Percentiles rank a stretch among this genome's conserved stretches.
phyloP scores from a whole-genome alignment of 2,329 filamentous ascomycete genomes.

The Pseudogymnoascus sp. region DNA sequence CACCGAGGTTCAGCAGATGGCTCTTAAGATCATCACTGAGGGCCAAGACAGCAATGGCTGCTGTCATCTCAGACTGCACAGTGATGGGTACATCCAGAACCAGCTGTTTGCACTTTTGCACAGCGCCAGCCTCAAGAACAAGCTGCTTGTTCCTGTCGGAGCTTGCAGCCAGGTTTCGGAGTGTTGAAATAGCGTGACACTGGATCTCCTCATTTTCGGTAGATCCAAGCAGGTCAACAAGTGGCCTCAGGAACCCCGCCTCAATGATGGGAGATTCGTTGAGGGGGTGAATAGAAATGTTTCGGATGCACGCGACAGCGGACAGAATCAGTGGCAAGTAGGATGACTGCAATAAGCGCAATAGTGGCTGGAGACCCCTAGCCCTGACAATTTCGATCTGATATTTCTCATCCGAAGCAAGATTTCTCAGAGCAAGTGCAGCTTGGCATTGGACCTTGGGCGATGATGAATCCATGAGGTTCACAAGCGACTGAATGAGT shows the following conservation, averaged over 20 bases:
- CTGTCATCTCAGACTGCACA: slow-evolving; percentile 98
- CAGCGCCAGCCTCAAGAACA: slow-evolving; percentile 91
- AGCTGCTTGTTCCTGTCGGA: slow-evolving; percentile 97
- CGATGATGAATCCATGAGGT: slow-evolving; percentile 94
- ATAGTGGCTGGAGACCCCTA: slow-evolving; percentile 73
- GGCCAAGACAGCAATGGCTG: slow-evolving; percentile 93
- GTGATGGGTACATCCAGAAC: slow-evolving; percentile 87
- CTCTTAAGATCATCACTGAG: slow-evolving; percentile 93
- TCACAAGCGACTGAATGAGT: slow-evolving; percentile 86
- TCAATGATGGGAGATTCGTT: slow-evolving; percentile 99
- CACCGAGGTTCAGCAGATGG: slow-evolving; percentile 80
- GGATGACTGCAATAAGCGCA: slow-evolving; percentile 86
- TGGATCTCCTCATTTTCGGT: slow-evolving; percentile 99
- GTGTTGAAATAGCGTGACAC: slow-evolving; percentile 94
- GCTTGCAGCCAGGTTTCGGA: slow-evolving; percentile 90
- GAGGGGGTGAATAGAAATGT: slow-evolving; percentile 95
- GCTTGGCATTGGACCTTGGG: slow-evolving; percentile 98
- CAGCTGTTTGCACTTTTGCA: slow-evolving; percentile 97
- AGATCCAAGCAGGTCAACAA: slow-evolving; percentile 88
- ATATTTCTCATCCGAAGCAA: slow-evolving; percentile 97
- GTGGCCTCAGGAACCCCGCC: slow-evolving; percentile 84
- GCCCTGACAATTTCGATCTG: slow-evolving; percentile 94
- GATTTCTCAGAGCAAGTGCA: slow-evolving; percentile 83
- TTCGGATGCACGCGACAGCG: slow-evolving; percentile 94
- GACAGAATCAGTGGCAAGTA: slow-evolving; percentile 94